Conservation (phyloP, 2,329 filamentous ascomycete species). For the Colletotrichum sp. region DNA sequence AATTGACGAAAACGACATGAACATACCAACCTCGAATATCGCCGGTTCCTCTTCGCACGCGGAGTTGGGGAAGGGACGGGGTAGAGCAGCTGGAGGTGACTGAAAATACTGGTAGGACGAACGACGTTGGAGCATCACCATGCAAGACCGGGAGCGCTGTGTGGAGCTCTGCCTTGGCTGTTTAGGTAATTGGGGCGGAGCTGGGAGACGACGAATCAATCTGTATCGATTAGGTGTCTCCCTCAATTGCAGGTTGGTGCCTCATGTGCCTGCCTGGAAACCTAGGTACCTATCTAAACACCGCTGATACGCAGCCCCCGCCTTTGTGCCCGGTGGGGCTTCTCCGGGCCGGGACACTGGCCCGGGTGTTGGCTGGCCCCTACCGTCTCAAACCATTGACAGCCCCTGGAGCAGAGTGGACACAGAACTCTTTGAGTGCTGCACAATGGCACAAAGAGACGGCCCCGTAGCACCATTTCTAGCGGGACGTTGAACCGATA, state of each 20-base stretch:
- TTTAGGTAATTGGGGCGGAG: constrained; percentile 9
- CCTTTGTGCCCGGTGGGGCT: not conserved
- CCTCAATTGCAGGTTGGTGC: not conserved
- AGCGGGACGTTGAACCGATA: not conserved
- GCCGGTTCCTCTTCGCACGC: not conserved
- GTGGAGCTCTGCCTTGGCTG: not conserved
- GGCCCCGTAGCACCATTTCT: not conserved
- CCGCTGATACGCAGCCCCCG: not conserved
- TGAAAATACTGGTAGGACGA: not conserved
- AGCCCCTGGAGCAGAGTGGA: not conserved
- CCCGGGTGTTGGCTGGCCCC: not conserved
- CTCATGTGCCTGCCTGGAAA: not conserved
- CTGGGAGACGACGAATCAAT: not conserved
- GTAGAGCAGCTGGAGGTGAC: not conserved
- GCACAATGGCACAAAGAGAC: not conserved
- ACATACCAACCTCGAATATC: not conserved
- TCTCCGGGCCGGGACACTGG: not conserved
- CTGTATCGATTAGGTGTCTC: not conserved
- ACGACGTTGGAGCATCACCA: not conserved
- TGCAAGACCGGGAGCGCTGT: not conserved
- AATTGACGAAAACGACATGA: not conserved
- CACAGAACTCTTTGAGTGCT: not conserved
- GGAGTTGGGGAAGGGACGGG: not conserved
- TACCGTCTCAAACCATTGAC: not conserved
- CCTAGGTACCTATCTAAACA: not conserved